Evolutionary conservation across 2,329 filamentous ascomycete species (phyloP).

Genomic region (Colletotrichum cuscutae): DNA sequence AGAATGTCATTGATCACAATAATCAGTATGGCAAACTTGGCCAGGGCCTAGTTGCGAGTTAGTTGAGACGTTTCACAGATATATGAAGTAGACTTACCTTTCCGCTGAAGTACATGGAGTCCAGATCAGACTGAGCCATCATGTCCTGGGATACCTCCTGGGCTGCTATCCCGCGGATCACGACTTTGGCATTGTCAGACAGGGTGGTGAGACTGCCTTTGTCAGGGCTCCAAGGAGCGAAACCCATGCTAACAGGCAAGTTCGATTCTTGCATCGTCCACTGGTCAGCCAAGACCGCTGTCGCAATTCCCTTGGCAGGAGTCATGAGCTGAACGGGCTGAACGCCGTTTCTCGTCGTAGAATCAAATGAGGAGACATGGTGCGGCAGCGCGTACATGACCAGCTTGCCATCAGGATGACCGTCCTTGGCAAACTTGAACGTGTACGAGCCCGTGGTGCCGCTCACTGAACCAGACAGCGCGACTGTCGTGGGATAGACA

Average conservation of each 20-base stretch:
- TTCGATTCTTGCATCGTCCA: slow-evolving; percentile 83
- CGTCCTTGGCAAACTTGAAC: slow-evolving; percentile 78
- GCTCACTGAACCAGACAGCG: slow-evolving; percentile 70
- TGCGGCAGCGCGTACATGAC: slow-evolving; percentile 92
- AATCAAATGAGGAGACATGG: slow-evolving; percentile 80
- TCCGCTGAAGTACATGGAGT: slow-evolving; percentile 94
- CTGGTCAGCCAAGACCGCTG: slow-evolving; percentile 74
- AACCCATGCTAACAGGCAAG: slow-evolving; percentile 80
- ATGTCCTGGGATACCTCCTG: slow-evolving; percentile 83
- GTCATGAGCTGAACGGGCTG: slow-evolving; percentile 75
- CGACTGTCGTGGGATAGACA: slow-evolving; percentile 74
- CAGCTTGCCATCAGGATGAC: slow-evolving; percentile 67
- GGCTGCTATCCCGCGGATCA: slow-evolving; percentile 71
- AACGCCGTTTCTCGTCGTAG: slow-evolving; percentile 59
- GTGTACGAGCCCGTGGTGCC: slow-evolving; percentile 75
- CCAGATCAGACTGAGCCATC: slow-evolving; percentile 74
- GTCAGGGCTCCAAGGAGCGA: slow-evolving; percentile 79
- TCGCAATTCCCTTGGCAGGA: slow-evolving; percentile 85
- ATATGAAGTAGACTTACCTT: slow-evolving; percentile 63
- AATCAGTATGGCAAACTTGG: slow-evolving; percentile 78
- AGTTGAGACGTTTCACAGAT: not conserved
- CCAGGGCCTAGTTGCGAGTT: slow-evolving; percentile 64
- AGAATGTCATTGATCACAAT: slow-evolving; percentile 74
- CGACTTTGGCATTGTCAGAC: slow-evolving; percentile 63
- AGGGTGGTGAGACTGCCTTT: slow-evolving; percentile 58